Conservation (phyloP, 768 basidiomycete species). For the Leccinum broughii region DNA sequence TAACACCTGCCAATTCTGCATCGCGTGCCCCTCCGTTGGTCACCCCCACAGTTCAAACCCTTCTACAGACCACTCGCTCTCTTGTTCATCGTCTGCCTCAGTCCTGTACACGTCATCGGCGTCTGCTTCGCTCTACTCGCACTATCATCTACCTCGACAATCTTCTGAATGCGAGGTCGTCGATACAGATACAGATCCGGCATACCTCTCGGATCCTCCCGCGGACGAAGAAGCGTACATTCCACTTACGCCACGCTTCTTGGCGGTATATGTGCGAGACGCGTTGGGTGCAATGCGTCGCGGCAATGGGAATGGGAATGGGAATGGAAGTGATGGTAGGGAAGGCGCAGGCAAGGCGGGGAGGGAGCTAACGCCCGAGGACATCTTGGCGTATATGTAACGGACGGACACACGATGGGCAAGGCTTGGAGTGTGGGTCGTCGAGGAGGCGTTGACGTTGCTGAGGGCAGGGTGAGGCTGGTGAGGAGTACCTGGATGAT, state of each 20-base stretch:
- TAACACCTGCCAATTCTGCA: slow-evolving; percentile 32
- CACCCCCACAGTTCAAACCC: slow-evolving; percentile 3
- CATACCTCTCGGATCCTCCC: slow-evolving; percentile 60
- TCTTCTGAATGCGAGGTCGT: slow-evolving; percentile 8
- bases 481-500: no score
- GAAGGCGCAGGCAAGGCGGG: background rate
- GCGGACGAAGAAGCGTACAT: slow-evolving; percentile 61
- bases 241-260: slow-evolving; percentile 52
- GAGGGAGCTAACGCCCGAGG: slow-evolving; percentile 38
- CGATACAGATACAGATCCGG: slow-evolving; percentile 40
- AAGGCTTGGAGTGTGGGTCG: slow-evolving; percentile 60
- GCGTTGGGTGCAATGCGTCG: slow-evolving; percentile 41
- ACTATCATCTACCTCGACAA: slow-evolving; percentile 24
- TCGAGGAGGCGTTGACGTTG: slow-evolving; percentile 58
- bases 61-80: slow-evolving; percentile 19
- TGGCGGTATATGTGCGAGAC: slow-evolving; percentile 48
- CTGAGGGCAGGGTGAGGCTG: slow-evolving; percentile 4
- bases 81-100: slow-evolving; percentile 30
- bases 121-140: slow-evolving; percentile 25
- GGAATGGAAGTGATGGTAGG: slow-evolving; percentile 5
- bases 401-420: slow-evolving; percentile 65
- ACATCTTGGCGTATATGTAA: slow-evolving; percentile 46
- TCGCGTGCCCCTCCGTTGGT: slow-evolving; percentile 1
- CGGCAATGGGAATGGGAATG: background rate
- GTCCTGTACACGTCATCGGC: slow-evolving; percentile 24